Evolutionary conservation across 1,284 basidiomycete genomes (phyloP), one percentile per base, ranked within the genome.

Genomic region (Erythrobasidium hasegawianum): DNA sequence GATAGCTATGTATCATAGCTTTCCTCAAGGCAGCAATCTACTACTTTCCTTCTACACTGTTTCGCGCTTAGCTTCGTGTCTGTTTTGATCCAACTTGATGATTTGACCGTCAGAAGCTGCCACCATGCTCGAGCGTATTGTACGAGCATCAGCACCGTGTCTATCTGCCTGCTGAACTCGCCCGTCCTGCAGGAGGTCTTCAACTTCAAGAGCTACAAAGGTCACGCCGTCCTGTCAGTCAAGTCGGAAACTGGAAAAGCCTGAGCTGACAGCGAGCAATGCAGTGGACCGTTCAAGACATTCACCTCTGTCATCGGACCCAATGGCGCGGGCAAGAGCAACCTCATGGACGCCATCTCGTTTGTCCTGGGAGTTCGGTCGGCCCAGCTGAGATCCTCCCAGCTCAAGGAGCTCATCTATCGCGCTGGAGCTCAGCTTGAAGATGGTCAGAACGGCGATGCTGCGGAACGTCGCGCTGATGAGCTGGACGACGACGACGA

Each of bases 291-390:
- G 2, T 95, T 96, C 80, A 85, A 83, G 76, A 86, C 88, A 73
- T 98, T 98, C 78, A 95, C 92, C 0, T 94, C 91, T 16, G 85
- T 97, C 71, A 97, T 97, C 73, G 96, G 96, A 24, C 95, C 96
- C 50, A 98, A 99, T 87, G 96, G 96, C 67, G 93, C 94, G 2
- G 96, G 96, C 71, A 98, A 99, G 78, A 95, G 91, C 39, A 99
- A 99, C 77, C 85, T 98, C 70, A 98, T 98, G 96, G 96, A 99
- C 77, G 96, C 96, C 64, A 97, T 99, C 72, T 98, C 96, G 1
- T 98, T 98, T 76, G 96, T 98, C 4, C 86, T 99, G 9, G 95
- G 96, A 33, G 89, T 98, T 54, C 92, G 94, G 80, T 92, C 89
- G 64, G 88, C 87, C 1, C 92, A 97, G 73, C 83, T 99, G 22